Conservation (phyloP, 768 basidiomycete genomes). For the Lentinula sp. region DNA sequence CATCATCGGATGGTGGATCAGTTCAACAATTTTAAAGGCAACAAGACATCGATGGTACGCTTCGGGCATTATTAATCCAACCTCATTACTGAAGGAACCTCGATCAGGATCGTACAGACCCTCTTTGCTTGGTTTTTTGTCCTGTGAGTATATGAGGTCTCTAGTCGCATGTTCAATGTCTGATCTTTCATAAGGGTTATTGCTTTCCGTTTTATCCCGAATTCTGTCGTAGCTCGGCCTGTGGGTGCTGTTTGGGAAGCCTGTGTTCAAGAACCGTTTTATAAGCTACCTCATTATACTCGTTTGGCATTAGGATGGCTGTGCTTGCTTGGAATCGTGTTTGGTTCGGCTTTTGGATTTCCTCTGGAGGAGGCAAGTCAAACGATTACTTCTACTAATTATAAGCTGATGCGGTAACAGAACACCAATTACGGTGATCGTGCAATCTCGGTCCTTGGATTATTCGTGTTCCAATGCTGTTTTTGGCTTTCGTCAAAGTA, state of each 20-base stretch:
- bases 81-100: conserved; percentile 7
- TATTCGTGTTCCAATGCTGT: conserved; percentile 71
- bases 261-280: conserved; percentile 62
- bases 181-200: conserved; percentile 44
- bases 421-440: conserved; percentile 70
- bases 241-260: conserved; percentile 68
- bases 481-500: conserved; percentile 67
- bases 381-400: not conserved
- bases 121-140: conserved; percentile 82
- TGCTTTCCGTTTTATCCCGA: conserved; percentile 81
- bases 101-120: conserved; percentile 68
- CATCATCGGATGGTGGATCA: conserved; percentile 86
- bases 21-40: conserved; percentile 56
- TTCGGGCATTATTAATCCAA: not conserved
- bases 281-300: conserved; percentile 39
- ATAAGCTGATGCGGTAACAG: conserved; percentile 20
- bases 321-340: conserved; percentile 67
- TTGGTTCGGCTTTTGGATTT: conserved; percentile 88
- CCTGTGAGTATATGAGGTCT: conserved; percentile 34
- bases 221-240: conserved; percentile 63
- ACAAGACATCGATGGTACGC: conserved; percentile 74
- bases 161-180: not conserved
- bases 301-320: conserved; percentile 71
- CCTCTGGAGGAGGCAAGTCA: conserved; percentile 40
- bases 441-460: conserved; percentile 75